phyloP scores from a whole-genome alignment of 345 rosid species.

The Eucalyptus curtisii region DNA sequence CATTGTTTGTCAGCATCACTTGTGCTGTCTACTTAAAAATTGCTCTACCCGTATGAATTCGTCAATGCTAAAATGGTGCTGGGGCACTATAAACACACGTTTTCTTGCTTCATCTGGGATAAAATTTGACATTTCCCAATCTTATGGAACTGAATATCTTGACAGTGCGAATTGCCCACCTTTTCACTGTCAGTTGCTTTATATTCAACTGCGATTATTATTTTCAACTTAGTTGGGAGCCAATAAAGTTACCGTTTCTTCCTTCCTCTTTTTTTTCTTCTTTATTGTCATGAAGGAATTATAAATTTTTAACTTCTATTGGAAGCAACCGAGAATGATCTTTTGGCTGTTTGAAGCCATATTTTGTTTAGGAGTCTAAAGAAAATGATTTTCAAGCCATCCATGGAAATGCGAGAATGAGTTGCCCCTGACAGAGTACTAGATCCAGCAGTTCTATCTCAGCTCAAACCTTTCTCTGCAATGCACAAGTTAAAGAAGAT shows the following conservation, averaged over 20 bases:
- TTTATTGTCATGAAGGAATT: background rate
- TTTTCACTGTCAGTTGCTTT: background rate
- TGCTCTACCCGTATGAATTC: background rate
- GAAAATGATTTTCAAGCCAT: slow-evolving; percentile 41
- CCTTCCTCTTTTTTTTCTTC: background rate
- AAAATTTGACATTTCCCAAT: background rate
- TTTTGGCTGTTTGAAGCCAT: background rate
- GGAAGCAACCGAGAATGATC: background rate
- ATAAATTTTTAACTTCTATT: background rate
- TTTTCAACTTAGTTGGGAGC: background rate
- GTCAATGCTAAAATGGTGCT: background rate
- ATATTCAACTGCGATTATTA: background rate
- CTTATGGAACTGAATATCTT: background rate
- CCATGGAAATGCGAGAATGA: slow-evolving; percentile 97
- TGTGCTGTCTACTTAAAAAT: background rate
- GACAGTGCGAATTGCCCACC: background rate
- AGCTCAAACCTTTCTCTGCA: slow-evolving; percentile 92
- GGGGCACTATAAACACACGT: background rate
- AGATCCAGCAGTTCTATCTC: slow-evolving; percentile 93
- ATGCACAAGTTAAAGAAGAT: slow-evolving; percentile 96
- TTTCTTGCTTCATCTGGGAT: background rate
- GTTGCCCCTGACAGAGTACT: slow-evolving; percentile 89
- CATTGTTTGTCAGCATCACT: background rate
- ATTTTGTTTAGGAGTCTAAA: background rate
- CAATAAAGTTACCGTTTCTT: background rate